Base-by-base conservation (phyloP, 1,284 basidiomycete genomes). In the Acaromyces ingoldii region DNA sequence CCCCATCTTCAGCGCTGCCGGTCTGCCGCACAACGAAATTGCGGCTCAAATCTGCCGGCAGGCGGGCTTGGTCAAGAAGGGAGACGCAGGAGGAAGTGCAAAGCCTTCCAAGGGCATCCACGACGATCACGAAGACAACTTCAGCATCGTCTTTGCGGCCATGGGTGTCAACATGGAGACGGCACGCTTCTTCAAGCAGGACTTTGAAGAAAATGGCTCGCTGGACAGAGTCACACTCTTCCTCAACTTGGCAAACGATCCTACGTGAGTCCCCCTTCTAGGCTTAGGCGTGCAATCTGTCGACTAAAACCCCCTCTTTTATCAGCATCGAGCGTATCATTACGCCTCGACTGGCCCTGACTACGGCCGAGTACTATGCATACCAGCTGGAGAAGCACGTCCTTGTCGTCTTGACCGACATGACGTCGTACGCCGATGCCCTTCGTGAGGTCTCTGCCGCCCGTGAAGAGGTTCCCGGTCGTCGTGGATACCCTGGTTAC, bases 141-240 rank as follows among this genome's bases (percentile, higher is more conserved):
- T 99, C 82, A 93, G 90, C 49, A 93, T 99, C 72, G 95, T 98
- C 49, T 99, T 98, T 76, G 95, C 91, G 49, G 95, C 95, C 38
- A 98, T 99, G 95, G 95, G 95, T 84, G 95, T 95, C 70, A 99
- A 99, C 81, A 95, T 97, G 91, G 95, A 98, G 79, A 98, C 95
- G 6, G 95, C 95, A 28, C 85, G 95, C 50, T 99, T 97, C 83
- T 99, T 99, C 87, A 93, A 95, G 79, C 90, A 96, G 77, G 95
- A 98, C 81, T 98, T 98, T 77, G 92, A 98, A 78, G 93, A 96
- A 76, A 97, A 96, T 75, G 95, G 95, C 46, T 89, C 88, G 81
- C 83, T 98, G 63, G 92, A 97, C 79, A 88, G 95, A 73, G 91
- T 96, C 50, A 98, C 95, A 6, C 82, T 99, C 58, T 99, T 98